Conservation (phyloP, 1,284 basidiomycete species). For the Heterobasidion irregulare region DNA sequence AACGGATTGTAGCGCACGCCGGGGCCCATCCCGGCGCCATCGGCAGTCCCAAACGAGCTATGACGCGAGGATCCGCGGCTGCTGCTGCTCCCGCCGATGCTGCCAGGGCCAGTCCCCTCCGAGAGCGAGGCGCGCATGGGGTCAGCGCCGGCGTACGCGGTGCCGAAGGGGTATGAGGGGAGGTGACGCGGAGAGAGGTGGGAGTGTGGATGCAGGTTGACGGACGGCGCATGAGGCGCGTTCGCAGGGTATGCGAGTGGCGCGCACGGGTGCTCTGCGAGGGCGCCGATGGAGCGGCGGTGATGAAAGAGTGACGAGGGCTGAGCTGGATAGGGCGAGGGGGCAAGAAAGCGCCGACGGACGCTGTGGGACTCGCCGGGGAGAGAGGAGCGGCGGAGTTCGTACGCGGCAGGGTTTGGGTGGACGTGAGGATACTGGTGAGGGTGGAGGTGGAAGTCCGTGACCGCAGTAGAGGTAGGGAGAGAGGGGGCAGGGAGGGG, state of each 20-base stretch:
- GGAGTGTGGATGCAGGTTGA: neutral
- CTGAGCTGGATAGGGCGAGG: neutral
- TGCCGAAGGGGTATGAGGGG: constrained; percentile 2
- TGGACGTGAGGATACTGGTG: neutral
- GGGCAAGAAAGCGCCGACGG: neutral
- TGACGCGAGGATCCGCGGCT: neutral
- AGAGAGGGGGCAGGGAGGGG: neutral
- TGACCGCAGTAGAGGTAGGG: neutral
- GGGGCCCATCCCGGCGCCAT: neutral
- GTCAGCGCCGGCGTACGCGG: constrained; percentile 3
- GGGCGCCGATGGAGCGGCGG: constrained; percentile 9
- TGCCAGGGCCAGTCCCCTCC: neutral
- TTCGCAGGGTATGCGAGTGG: neutral
- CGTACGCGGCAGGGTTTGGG: neutral
- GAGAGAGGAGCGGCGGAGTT: constrained; percentile 4
- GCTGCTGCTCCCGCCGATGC: neutral
- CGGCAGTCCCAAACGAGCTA: neutral
- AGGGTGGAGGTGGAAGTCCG: neutral
- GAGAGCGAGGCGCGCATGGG: neutral
- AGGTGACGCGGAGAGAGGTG: constrained; percentile 5
- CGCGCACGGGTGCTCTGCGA: constrained; percentile 4
- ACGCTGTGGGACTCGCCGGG: neutral
- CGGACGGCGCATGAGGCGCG: neutral
- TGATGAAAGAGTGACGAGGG: constrained; percentile 5
- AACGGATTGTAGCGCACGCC: neutral